These are phyloP conservation scores for Spirogloea muscicola DNA, from an alignment of 139 green algal species.

Conservation along the genomic window DNA sequence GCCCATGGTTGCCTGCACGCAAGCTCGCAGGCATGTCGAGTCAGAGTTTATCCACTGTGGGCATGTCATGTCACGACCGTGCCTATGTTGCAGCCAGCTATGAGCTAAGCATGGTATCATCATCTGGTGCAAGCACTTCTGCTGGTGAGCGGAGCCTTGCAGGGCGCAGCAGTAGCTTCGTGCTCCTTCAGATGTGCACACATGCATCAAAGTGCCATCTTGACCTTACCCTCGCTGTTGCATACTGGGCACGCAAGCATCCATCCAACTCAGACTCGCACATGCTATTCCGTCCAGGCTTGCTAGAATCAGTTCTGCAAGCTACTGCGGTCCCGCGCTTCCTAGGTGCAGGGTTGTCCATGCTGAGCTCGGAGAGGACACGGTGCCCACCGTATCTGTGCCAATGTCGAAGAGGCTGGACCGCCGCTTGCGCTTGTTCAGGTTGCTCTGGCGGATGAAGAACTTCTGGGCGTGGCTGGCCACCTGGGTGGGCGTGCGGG, in stretches of 20 bases:
- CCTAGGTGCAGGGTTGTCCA: too few species aligned
- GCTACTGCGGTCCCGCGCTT: not conserved
- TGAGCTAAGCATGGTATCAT: not conserved
- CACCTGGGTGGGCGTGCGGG: conserved; percentile 75
- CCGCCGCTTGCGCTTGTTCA: conserved; percentile 71
- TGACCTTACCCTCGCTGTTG: not conserved
- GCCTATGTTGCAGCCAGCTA: not conserved
- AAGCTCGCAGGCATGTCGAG: too few species aligned
- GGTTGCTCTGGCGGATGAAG: conserved; percentile 70
- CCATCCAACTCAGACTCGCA: not conserved
- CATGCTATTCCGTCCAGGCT: not conserved
- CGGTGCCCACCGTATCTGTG: conserved; percentile 26
- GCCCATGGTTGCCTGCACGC: too few species aligned
- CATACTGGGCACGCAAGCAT: not conserved
- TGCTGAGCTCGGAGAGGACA: not conserved
- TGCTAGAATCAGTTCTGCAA: not conserved
- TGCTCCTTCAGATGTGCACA: too few species aligned
- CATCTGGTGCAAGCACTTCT: too few species aligned
- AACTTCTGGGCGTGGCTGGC: conserved; percentile 91
- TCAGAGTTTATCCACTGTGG: too few species aligned
- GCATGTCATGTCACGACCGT: not conserved
- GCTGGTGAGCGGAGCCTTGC: too few species aligned
- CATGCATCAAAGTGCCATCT: too few species aligned
- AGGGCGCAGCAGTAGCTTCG: too few species aligned
- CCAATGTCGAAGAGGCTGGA: conserved; percentile 58